These are phyloP conservation scores for Colletotrichum spaethianum DNA, from an alignment of 2,329 filamentous ascomycete genomes.

Conservation along the genomic window DNA sequence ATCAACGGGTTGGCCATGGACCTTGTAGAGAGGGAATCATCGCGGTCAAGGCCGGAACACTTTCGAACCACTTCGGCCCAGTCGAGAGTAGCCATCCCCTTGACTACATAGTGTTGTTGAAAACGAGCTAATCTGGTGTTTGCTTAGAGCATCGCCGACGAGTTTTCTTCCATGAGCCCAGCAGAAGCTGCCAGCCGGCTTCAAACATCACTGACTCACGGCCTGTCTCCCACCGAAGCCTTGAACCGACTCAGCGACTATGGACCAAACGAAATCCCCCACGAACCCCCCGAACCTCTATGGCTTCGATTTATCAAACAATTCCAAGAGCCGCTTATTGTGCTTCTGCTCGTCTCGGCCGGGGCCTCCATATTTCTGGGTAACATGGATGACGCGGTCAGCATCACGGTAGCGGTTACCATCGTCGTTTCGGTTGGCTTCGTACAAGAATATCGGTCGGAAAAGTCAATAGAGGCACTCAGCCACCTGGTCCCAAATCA, in stretches of 20 bases:
- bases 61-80: conserved; percentile 67
- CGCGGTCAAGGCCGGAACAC: conserved; percentile 55
- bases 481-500: conserved; percentile 95
- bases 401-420: conserved; percentile 94
- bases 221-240: conserved; percentile 86
- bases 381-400: conserved; percentile 94
- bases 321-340: conserved; percentile 94
- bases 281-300: conserved; percentile 92
- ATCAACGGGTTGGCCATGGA: conserved; percentile 49
- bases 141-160: conserved; percentile 68
- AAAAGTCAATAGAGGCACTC: conserved; percentile 96
- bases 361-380: conserved; percentile 90
- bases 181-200: conserved; percentile 84
- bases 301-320: conserved; percentile 97
- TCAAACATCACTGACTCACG: conserved; percentile 85
- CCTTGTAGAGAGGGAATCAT: conserved; percentile 49
- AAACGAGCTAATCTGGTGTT: not conserved
- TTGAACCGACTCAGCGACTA: conserved; percentile 83
- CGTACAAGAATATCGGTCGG: conserved; percentile 96
- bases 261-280: conserved; percentile 94
- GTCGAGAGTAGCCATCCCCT: conserved; percentile 62
- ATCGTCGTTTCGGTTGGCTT: conserved; percentile 98
- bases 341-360: conserved; percentile 91
- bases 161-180: conserved; percentile 78
- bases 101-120: not conserved